These are phyloP conservation scores for Boletellus deceptivus DNA, from an alignment of 1,284 basidiomycete species.

Conservation along the genomic window DNA sequence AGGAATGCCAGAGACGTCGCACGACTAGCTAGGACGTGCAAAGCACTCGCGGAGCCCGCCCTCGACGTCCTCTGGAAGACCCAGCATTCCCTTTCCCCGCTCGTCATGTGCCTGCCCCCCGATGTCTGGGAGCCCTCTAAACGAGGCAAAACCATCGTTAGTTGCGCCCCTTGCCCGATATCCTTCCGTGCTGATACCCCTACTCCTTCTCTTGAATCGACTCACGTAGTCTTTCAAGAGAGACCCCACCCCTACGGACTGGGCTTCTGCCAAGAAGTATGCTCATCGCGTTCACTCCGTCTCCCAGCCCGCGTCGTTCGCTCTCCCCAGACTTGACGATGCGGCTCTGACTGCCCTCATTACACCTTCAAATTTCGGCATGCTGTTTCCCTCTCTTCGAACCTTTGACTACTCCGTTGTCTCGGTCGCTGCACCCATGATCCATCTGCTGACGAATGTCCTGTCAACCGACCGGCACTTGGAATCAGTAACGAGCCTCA, in stretches of 20 bases:
- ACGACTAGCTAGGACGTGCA: conserved; percentile 29
- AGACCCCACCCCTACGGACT: conserved; percentile 20
- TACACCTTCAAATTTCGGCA: conserved; percentile 18
- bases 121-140: conserved; percentile 24
- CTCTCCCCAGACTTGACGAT: conserved; percentile 27
- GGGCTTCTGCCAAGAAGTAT: conserved; percentile 24
- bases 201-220: not conserved
- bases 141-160: conserved; percentile 24
- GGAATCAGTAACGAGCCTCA: conserved; percentile 20
- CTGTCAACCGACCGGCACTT: conserved; percentile 20
- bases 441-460: conserved; percentile 21
- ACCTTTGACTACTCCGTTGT: conserved; percentile 29
- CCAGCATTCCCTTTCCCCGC: conserved; percentile 29
- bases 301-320: conserved; percentile 22
- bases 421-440: conserved; percentile 19
- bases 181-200: conserved; percentile 2
- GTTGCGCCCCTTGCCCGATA: conserved; percentile 4
- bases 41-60: conserved; percentile 26
- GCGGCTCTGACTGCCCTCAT: conserved; percentile 20
- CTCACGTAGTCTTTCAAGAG: conserved; percentile 24
- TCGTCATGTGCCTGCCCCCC: conserved; percentile 30
- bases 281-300: conserved; percentile 26
- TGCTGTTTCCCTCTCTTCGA: conserved; percentile 28
- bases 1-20: conserved; percentile 26
- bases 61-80: conserved; percentile 32